A percentile compares a stretch with the other conserved stretches of the same genome.
phyloP scores from a whole-genome alignment of 768 basidiomycete species.

The Naganishia antarctica region DNA sequence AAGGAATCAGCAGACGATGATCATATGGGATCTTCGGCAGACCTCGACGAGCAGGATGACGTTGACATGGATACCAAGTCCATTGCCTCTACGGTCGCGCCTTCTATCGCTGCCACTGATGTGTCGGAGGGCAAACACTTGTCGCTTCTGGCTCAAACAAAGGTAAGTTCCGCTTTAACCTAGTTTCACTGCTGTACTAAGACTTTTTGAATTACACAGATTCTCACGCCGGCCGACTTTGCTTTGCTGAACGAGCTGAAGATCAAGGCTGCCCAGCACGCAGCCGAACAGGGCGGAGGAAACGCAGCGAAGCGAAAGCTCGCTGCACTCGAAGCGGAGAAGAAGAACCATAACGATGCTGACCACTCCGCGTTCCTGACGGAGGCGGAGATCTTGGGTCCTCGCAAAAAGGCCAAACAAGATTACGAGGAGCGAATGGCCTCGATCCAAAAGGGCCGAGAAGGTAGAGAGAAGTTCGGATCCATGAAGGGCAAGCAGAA shows the following conservation, averaged over 20 bases:
- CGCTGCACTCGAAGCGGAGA: constrained; percentile 67
- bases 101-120: constrained; percentile 38
- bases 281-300: constrained; percentile 64
- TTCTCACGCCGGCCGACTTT: constrained; percentile 95
- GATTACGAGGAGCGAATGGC: constrained; percentile 92
- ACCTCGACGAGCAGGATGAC: constrained; percentile 39
- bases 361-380: constrained; percentile 64
- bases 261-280: constrained; percentile 67
- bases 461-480: constrained; percentile 89
- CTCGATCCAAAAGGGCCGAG: constrained; percentile 82
- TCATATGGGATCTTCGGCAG: not conserved
- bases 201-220: constrained; percentile 54
- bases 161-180: constrained; percentile 28
- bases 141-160: constrained; percentile 46
- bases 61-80: constrained; percentile 44
- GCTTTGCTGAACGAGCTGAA: constrained; percentile 82
- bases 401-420: constrained; percentile 85
- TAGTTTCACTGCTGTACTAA: not conserved
- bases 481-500: constrained; percentile 87
- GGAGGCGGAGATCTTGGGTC: constrained; percentile 86
- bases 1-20: not conserved
- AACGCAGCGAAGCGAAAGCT: constrained; percentile 80
- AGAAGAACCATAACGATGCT: constrained; percentile 52
- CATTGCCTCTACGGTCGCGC: constrained; percentile 39
- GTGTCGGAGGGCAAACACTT: constrained; percentile 43